Evolutionary conservation across 2,329 filamentous ascomycete genomes (phyloP).

Genomic region (Talaromyces funiculosus): DNA sequence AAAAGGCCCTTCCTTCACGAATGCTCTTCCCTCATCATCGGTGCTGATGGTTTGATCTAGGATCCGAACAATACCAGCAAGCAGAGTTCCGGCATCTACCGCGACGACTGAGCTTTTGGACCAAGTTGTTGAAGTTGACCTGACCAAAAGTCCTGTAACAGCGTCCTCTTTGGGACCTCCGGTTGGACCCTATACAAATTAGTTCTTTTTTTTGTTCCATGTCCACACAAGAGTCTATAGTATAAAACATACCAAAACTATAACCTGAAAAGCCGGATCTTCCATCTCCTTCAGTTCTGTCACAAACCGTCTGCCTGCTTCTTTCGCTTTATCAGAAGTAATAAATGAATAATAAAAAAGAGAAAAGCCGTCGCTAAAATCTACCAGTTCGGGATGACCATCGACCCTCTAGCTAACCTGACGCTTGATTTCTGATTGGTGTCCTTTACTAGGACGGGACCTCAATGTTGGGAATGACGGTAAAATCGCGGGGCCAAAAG

Average conservation of each 20-base stretch:
- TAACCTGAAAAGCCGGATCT: slow-evolving; percentile 60
- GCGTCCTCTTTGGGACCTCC: slow-evolving; percentile 88
- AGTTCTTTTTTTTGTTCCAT: slow-evolving; percentile 4
- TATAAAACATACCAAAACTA: slow-evolving; percentile 62
- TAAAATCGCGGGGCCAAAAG: neutral
- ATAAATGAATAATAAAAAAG: neutral
- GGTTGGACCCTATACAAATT: slow-evolving; percentile 60
- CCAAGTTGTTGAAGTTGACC: slow-evolving; percentile 75
- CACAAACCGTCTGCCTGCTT: neutral
- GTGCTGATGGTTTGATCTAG: slow-evolving; percentile 48
- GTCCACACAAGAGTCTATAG: neutral
- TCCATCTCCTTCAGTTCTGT: slow-evolving; percentile 13
- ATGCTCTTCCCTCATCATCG: slow-evolving; percentile 22
- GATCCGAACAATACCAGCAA: slow-evolving; percentile 77
- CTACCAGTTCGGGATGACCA: neutral
- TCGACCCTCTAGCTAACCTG: neutral
- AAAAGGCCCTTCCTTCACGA: slow-evolving; percentile 63
- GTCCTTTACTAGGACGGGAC: neutral
- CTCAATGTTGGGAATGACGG: neutral
- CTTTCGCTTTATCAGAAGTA: neutral
- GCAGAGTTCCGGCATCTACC: slow-evolving; percentile 88
- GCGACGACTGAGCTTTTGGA: slow-evolving; percentile 74
- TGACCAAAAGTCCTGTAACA: slow-evolving; percentile 81
- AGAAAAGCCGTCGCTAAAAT: neutral
- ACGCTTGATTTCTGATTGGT: neutral